These are phyloP conservation scores for Phytophthora boehmeriae DNA, from an alignment of 352 stramenopile genomes.

Conservation along the genomic window DNA sequence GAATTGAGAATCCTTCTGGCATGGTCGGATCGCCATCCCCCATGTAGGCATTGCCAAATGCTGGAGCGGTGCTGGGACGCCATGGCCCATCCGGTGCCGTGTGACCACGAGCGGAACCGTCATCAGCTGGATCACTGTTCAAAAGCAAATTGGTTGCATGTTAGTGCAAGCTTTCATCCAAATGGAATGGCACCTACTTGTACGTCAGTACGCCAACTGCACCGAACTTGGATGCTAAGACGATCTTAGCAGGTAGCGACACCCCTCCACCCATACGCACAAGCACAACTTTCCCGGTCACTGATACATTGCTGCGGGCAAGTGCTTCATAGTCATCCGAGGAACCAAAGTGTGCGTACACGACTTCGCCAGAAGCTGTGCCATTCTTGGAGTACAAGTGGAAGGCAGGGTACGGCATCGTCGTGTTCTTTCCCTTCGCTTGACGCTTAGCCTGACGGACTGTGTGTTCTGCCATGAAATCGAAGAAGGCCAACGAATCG, in stretches of 20 bases:
- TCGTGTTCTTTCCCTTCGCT: constrained; percentile 32
- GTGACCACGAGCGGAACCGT: constrained; percentile 56
- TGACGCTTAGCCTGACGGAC: constrained; percentile 30
- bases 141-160: not conserved
- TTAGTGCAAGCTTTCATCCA: not conserved
- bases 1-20: constrained; percentile 67
- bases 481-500: constrained; percentile 17
- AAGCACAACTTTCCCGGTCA: constrained; percentile 58
- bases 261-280: constrained; percentile 72
- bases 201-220: constrained; percentile 76
- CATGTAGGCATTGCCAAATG: constrained; percentile 86
- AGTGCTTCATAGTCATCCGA: constrained; percentile 73
- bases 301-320: constrained; percentile 48
- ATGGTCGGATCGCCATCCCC: constrained; percentile 84
- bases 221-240: constrained; percentile 64
- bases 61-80: constrained; percentile 52
- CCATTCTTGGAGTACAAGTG: constrained; percentile 87
- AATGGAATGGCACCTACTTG: constrained; percentile 47
- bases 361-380: constrained; percentile 52
- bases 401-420: constrained; percentile 57
- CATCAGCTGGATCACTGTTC: constrained; percentile 67
- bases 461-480: constrained; percentile 33
- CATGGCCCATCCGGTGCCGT: constrained; percentile 73
- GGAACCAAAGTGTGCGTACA: constrained; percentile 81
- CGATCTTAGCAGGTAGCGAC: constrained; percentile 73